Evolutionary conservation across 257 asterid species (phyloP), one percentile per base, ranked within the genome.

Genomic region (Nemophila menziesii): DNA sequence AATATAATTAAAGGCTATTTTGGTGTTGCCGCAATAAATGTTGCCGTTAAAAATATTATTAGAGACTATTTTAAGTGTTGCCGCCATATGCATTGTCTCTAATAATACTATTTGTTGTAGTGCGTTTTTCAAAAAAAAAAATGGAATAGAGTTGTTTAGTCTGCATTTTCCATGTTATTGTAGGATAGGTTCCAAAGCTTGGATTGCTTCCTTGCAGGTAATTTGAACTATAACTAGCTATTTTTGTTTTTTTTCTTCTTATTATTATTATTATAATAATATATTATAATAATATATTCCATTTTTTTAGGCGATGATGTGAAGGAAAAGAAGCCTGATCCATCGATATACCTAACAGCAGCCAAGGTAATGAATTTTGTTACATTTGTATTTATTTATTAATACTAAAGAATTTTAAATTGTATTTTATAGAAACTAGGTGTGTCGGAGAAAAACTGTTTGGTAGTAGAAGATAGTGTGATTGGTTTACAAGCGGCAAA

Each of bases 171-270:
- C 1, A 5, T 37, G 41, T 38, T 56, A 18, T 51, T 67, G 20
- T 67, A 84, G 98, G 96, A 89, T 43, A 86, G 96, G 44, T 89
- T 80, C 69, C 78, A 84, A 55, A 67, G 89, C 51, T 95, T 89
- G 23, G 94, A 89, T 66, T 89, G 98, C 85, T 89, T 89, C 71
- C 94, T 89, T 46, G 98, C 98, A 73, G 98, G 98, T 78, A 76
- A 11, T 43, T 47, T 34, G 16, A 45, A 40, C 37, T 37, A 13
- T 43, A 20, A 14, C 12, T 33, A 26, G 22, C 29, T 15, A 22
- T 23, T 21, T 12, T 39, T 11, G 5, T n/a, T 5, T 51, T 0
- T 19, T 40, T 26, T 26, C 33, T 26, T 26, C 9, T 10, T 38
- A 4, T 4, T 38, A 0, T n/a, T 20, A 38, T 4, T 4, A 17